These are phyloP conservation scores for Stagonosporopsis tanaceti DNA, from an alignment of 2,329 filamentous ascomycete species.

Conservation along the genomic window DNA sequence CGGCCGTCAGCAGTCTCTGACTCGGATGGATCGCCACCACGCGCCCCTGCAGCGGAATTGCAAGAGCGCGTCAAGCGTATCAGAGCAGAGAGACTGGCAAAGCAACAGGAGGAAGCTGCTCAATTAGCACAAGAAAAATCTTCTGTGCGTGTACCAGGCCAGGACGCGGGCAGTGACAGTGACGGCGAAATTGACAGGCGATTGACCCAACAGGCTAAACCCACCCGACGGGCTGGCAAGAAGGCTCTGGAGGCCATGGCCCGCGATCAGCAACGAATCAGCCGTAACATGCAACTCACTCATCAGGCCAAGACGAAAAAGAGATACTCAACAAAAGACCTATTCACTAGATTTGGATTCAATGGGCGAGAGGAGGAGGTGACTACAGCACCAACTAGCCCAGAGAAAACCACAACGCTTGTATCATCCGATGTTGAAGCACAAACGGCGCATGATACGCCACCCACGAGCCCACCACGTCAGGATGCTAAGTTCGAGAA, in stretches of 20 bases:
- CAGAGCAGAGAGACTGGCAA: conserved; percentile 72
- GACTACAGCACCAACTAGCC: conserved; percentile 28
- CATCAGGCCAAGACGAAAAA: conserved; percentile 89
- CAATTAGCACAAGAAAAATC: conserved; percentile 51
- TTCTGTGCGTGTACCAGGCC: conserved; percentile 32
- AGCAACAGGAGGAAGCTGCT: conserved; percentile 63
- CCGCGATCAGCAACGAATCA: conserved; percentile 90
- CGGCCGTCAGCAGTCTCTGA: conserved; percentile 51
- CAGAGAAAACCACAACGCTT: conserved; percentile 52
- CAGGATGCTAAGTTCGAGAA: conserved; percentile 25
- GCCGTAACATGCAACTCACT: conserved; percentile 86
- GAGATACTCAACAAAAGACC: conserved; percentile 82
- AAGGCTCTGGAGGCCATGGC: conserved; percentile 95
- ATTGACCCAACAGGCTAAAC: conserved; percentile 73
- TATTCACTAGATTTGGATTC: conserved; percentile 87
- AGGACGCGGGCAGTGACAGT: conserved; percentile 61
- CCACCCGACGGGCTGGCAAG: conserved; percentile 87
- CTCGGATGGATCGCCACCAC: conserved; percentile 52
- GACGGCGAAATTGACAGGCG: conserved; percentile 61
- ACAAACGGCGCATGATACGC: conserved; percentile 47
- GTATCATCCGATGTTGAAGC: conserved; percentile 71
- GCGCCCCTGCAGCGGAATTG: conserved; percentile 66
- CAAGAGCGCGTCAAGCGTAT: conserved; percentile 77
- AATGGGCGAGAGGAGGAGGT: conserved; percentile 49
- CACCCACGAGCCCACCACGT: conserved; percentile 56